Conservation (phyloP, 192 early-diverging fungal species). For the Globomyces pollinis-pini region DNA sequence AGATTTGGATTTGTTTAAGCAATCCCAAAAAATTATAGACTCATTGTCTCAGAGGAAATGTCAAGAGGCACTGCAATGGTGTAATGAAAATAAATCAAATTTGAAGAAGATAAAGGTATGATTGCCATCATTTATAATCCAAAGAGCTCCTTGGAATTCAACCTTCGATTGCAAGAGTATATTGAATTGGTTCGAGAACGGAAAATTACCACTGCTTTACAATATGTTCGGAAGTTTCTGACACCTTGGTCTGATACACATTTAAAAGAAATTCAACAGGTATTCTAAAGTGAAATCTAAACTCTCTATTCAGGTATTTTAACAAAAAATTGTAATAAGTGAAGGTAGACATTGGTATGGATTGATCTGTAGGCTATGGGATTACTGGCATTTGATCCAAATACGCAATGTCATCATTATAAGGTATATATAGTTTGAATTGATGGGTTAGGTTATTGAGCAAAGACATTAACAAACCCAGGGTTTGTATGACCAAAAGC, state of each 20-base stretch:
- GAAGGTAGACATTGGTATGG: no score
- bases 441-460: no score
- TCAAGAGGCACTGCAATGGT: conserved; percentile 85
- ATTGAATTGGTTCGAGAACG: conserved; percentile 73
- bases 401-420: conserved; percentile 75
- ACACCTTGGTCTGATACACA: conserved; percentile 68
- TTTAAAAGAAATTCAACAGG: conserved; percentile 75
- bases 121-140: no score
- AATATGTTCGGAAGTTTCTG: conserved; percentile 80
- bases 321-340: no score
- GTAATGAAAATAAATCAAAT: conserved; percentile 80
- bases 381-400: conserved; percentile 72
- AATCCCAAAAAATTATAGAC: conserved; percentile 71
- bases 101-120: conserved; percentile 85
- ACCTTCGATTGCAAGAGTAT: conserved; percentile 89
- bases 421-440: no score
- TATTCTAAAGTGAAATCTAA: no score
- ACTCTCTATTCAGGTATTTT: no score
- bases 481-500: conserved; percentile 54
- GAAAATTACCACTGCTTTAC: conserved; percentile 65
- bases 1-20: conserved; percentile 85
- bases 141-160: conserved; percentile 94
- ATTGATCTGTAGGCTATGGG: conserved; percentile 23
- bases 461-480: no score
- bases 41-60: conserved; percentile 73